phyloP scores from a whole-genome alignment of 2,329 filamentous ascomycete species.

The Neurospora crassa region DNA sequence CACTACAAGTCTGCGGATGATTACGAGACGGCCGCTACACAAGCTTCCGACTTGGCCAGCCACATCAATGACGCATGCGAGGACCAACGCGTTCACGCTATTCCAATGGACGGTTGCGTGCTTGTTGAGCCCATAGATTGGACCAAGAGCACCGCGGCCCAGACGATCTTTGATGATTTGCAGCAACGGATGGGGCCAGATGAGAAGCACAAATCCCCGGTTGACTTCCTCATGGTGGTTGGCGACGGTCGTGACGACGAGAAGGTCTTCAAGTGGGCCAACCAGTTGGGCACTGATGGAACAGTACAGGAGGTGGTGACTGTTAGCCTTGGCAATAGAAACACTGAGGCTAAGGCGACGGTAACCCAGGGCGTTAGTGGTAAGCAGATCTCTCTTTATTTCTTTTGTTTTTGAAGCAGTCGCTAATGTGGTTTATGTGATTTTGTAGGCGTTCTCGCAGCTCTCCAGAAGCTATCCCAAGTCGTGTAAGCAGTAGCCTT shows the following conservation, averaged over 20 bases:
- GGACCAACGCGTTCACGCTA: constrained; percentile 71
- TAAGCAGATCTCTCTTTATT: constrained; percentile 33
- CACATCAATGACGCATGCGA: constrained; percentile 94
- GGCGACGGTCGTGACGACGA: constrained; percentile 92
- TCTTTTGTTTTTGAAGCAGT: neutral
- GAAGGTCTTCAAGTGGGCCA: constrained; percentile 90
- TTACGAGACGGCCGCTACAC: constrained; percentile 61
- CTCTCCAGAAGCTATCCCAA: constrained; percentile 40
- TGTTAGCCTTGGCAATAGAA: constrained; percentile 76
- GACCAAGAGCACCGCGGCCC: constrained; percentile 78
- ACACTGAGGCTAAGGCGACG: constrained; percentile 78
- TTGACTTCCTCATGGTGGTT: constrained; percentile 82
- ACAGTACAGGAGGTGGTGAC: constrained; percentile 58
- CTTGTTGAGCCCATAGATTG: constrained; percentile 78
- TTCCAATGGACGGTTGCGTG: constrained; percentile 70
- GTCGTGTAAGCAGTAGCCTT: constrained; percentile 23
- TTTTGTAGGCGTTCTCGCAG: constrained; percentile 24
- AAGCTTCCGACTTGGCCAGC: constrained; percentile 81
- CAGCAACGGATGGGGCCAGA: constrained; percentile 29
- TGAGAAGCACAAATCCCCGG: constrained; percentile 28
- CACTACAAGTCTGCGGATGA: constrained; percentile 81
- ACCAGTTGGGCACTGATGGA: constrained; percentile 53
- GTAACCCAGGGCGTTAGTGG: constrained; percentile 87
- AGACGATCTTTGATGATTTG: constrained; percentile 58
- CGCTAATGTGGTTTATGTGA: neutral